A percentile compares a stretch with the other conserved stretches of the same genome.
phyloP scores from a whole-genome alignment of 2,329 filamentous ascomycete species.

The Ophiostoma pallidulum region DNA sequence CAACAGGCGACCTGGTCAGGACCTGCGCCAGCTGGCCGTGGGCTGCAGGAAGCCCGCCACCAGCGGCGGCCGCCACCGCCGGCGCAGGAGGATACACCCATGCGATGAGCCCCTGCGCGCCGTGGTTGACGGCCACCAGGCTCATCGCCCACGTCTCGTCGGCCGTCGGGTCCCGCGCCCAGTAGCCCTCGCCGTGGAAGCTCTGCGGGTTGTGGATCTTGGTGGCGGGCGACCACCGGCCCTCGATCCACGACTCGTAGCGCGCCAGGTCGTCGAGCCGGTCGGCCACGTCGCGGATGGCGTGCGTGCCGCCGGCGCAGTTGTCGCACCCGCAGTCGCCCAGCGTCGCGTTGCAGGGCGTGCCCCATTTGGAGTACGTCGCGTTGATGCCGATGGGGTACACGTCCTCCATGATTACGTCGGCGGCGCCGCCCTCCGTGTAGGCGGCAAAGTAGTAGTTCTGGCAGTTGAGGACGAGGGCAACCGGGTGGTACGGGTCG shows the following conservation, averaged over 20 bases:
- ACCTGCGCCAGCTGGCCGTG: constrained; percentile 32
- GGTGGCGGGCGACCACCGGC: constrained; percentile 33
- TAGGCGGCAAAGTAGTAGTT: constrained; percentile 52
- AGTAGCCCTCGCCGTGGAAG: constrained; percentile 39
- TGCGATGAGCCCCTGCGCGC: constrained; percentile 33
- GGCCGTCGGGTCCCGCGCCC: constrained; percentile 34
- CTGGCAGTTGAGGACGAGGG: constrained; percentile 50
- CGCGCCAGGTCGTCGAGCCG: constrained; percentile 27
- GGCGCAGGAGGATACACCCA: constrained; percentile 37
- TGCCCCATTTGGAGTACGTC: constrained; percentile 45
- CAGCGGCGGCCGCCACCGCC: too few relatives aligned
- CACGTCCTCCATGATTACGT: constrained; percentile 50
- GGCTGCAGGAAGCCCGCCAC: constrained; percentile 25
- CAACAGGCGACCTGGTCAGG: constrained; percentile 28
- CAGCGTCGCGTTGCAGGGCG: constrained; percentile 47
- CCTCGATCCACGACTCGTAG: constrained; percentile 31
- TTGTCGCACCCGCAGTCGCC: constrained; percentile 56
- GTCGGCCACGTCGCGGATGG: constrained; percentile 39
- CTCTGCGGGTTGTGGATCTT: constrained; percentile 37
- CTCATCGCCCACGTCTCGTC: constrained; percentile 37
- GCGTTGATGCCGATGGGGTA: constrained; percentile 52
- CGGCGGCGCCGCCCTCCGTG: constrained; percentile 34
- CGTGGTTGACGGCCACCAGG: constrained; percentile 35
- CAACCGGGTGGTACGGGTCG: constrained; percentile 53
- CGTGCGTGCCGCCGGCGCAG: constrained; percentile 40